These are phyloP conservation scores for Sechiopsis laciniata DNA, from an alignment of 306 rosid genomes.

Conservation along the genomic window DNA sequence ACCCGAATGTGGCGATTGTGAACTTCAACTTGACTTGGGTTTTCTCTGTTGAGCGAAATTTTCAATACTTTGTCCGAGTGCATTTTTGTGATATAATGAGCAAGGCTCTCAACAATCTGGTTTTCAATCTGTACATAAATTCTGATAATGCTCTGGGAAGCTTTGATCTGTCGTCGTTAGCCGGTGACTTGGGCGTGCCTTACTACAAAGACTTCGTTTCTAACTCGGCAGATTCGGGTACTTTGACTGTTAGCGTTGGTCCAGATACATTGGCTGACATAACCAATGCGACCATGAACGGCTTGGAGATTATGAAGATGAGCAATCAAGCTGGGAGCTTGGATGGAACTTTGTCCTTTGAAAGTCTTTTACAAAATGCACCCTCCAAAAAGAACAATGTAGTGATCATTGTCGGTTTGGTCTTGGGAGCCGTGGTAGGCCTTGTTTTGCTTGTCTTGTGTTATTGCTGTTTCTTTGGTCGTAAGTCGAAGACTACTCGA, in stretches of 20 bases:
- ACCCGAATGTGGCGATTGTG: conserved; percentile 47
- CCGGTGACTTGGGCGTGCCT: conserved; percentile 59
- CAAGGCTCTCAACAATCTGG: conserved; percentile 56
- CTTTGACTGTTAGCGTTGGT: conserved; percentile 82
- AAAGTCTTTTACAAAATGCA: conserved; percentile 51
- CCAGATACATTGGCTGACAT: conserved; percentile 64
- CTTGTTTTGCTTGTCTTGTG: conserved; percentile 47
- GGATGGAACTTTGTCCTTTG: conserved; percentile 52
- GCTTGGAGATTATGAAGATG: conserved; percentile 74
- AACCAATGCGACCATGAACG: conserved; percentile 68
- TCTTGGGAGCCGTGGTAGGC: conserved; percentile 39
- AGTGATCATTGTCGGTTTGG: conserved; percentile 44
- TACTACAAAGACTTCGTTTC: conserved; percentile 63
- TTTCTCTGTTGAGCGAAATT: conserved; percentile 56
- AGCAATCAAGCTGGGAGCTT: conserved; percentile 63
- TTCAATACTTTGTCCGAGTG: conserved; percentile 60
- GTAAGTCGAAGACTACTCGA: conserved; percentile 47
- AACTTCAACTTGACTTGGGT: conserved; percentile 97
- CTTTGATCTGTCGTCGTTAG: conserved; percentile 63
- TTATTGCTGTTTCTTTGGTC: conserved; percentile 40
- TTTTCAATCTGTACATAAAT: conserved; percentile 74
- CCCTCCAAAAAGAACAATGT: conserved; percentile 35
- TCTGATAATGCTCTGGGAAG: conserved; percentile 50
- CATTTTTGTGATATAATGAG: conserved; percentile 88
- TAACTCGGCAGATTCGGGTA: conserved; percentile 42